Base-by-base conservation (phyloP, 768 basidiomycete genomes). In the Tricholoma saponaceum region DNA sequence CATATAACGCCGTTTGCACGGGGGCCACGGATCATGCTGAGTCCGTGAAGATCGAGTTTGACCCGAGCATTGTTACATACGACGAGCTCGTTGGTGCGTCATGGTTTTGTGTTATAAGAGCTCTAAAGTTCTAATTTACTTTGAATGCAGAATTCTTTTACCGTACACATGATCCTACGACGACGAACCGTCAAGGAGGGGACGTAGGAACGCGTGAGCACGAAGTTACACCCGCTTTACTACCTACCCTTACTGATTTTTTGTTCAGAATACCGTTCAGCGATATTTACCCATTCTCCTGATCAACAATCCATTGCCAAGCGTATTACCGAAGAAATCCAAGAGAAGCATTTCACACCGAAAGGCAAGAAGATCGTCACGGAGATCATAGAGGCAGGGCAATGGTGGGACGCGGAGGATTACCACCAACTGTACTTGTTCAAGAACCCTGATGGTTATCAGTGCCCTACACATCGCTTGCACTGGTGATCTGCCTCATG, bases 131-230 rank as follows among this genome's bases (percentile, higher is more conserved):
- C 22, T 39, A 53, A 55, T 59, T 23, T 14, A 23, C 20, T 12
- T 23, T 37, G 2, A 25, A 20, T 13, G 12, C 69, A 87, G 93
- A 96, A 72, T 95, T 95, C 77, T 96, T 96, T 74, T 96, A 94
- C 71, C 83, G 96, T 47, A 92, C 91, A 0, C 95, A 98, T 65
- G 95, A 97, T 62, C 92, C 95, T 2, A 96, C 94, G 41, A 90
- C 91, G 0, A 66, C 79, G 55, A 86, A 96, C 70, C 74, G 79
- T 13, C 94, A 96, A 69, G 94, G 94, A 26, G 77, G 65, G 1
- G 93, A 96, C 65, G 67, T 66, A 2, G 94, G 95, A 18, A 83
- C 85, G 26, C 94, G 92, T 94, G 66, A 61, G 86, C 81, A 4
- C 23, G 22, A 12, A 59, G 30, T 8, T 43, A 16, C 12, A 18